Conservation (phyloP, 306 rosid species). For the Begonia masoniana region DNA sequence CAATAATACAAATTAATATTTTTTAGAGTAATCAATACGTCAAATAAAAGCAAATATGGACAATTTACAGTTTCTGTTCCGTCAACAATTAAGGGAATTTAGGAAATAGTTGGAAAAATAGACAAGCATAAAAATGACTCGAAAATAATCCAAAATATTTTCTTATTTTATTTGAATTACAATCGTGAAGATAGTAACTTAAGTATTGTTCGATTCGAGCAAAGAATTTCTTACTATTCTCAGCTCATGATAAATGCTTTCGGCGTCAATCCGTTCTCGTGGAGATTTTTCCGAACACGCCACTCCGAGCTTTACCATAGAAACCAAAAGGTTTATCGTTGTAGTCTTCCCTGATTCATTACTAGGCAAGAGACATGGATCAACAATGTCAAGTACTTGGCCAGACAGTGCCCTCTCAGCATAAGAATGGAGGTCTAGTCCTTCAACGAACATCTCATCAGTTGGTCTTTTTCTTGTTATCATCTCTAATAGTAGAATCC, state of each 20-base stretch:
- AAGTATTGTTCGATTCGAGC: neutral
- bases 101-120: no score
- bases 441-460: constrained; percentile 1
- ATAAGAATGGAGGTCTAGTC: constrained; percentile 11
- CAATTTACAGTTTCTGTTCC: no score
- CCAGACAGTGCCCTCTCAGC: constrained; percentile 9
- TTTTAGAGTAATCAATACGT: no score
- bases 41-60: no score
- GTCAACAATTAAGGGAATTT: no score
- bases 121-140: no score
- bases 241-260: neutral
- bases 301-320: neutral
- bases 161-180: no score
- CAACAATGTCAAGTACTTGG: constrained; percentile 21
- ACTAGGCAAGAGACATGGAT: constrained; percentile 1
- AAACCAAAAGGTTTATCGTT: neutral
- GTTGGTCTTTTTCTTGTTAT: constrained; percentile 20
- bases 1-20: no score
- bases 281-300: neutral
- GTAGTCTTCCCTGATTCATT: no score
- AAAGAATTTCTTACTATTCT: neutral
- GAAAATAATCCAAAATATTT: no score
- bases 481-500: constrained; percentile 14
- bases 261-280: neutral
- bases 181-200: no score